Conservation (phyloP, 495 filamentous ascomycete species). For the Daldinia bambusicola region DNA sequence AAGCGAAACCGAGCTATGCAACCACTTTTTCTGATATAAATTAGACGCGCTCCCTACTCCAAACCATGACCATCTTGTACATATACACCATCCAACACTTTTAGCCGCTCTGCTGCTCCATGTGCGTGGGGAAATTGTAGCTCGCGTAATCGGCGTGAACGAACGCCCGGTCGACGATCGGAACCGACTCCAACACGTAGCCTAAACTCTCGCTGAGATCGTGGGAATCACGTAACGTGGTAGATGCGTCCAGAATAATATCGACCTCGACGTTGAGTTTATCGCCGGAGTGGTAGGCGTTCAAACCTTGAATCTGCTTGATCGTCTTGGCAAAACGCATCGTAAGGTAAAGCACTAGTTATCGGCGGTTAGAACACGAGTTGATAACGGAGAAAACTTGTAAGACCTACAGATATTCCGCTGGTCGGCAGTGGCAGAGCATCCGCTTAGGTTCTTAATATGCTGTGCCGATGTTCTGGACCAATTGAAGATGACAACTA, state of each 20-base stretch:
- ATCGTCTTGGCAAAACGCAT: conserved; percentile 95
- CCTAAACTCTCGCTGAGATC: conserved; percentile 86
- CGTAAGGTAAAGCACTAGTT: conserved; percentile 79
- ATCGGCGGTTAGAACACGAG: conserved; percentile 16
- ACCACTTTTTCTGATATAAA: conserved; percentile 8
- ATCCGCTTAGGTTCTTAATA: conserved; percentile 84
- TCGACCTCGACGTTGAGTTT: conserved; percentile 85
- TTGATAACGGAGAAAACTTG: not conserved
- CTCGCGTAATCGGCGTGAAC: conserved; percentile 83
- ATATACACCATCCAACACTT: no score
- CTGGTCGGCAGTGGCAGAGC: conserved; percentile 80
- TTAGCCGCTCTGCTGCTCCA: conserved; percentile 72
- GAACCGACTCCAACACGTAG: conserved; percentile 90
- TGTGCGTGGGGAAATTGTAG: conserved; percentile 85
- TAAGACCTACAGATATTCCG: conserved; percentile 70
- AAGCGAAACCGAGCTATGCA: conserved; percentile 26
- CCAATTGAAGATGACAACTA: conserved; percentile 90
- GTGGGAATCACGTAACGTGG: conserved; percentile 83
- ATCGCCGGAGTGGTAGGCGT: conserved; percentile 90
- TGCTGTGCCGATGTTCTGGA: conserved; percentile 76
- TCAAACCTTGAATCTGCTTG: conserved; percentile 84
- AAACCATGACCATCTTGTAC: not conserved
- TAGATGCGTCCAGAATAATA: conserved; percentile 82
- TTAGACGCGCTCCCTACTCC: conserved; percentile 9
- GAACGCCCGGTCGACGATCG: conserved; percentile 72